Conservation (phyloP, 1,284 basidiomycete genomes). For the Lentinula novae-zelandiae region DNA sequence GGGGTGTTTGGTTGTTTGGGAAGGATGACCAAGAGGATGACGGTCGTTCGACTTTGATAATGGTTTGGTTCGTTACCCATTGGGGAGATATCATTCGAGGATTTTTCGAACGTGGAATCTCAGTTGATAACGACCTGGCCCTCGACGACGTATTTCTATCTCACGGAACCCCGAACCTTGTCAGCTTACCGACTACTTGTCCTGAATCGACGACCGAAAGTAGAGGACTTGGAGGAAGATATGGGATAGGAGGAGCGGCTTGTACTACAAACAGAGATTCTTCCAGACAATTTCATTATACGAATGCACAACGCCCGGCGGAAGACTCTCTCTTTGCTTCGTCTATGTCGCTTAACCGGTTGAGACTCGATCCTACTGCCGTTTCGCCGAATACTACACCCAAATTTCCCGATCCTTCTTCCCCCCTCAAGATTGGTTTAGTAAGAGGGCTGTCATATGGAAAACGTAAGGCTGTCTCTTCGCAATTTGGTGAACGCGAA, state of each 20-base stretch:
- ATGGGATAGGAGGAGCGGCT: background rate
- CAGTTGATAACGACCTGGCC: background rate
- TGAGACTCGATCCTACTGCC: background rate
- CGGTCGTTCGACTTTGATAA: background rate
- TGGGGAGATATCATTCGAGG: slow-evolving; percentile 14
- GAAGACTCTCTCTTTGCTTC: slow-evolving; percentile 1
- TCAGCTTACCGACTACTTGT: background rate
- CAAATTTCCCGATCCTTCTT: background rate
- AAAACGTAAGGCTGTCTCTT: background rate
- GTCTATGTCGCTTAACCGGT: background rate
- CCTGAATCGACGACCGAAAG: background rate
- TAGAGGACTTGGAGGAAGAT: background rate
- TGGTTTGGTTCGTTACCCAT: slow-evolving; percentile 13
- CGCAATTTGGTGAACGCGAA: background rate
- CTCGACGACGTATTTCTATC: background rate
- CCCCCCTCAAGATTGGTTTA: background rate
- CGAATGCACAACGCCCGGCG: background rate
- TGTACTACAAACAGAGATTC: background rate
- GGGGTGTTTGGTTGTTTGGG: slow-evolving; percentile 30
- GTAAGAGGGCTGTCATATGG: slow-evolving; percentile 3
- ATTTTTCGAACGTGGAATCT: slow-evolving; percentile 9
- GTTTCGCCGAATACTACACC: background rate
- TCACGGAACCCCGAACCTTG: background rate
- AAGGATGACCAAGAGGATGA: background rate
- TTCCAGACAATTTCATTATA: background rate